Base-by-base conservation (phyloP, 352 stramenopile genomes). In the Phytophthora boehmeriae region DNA sequence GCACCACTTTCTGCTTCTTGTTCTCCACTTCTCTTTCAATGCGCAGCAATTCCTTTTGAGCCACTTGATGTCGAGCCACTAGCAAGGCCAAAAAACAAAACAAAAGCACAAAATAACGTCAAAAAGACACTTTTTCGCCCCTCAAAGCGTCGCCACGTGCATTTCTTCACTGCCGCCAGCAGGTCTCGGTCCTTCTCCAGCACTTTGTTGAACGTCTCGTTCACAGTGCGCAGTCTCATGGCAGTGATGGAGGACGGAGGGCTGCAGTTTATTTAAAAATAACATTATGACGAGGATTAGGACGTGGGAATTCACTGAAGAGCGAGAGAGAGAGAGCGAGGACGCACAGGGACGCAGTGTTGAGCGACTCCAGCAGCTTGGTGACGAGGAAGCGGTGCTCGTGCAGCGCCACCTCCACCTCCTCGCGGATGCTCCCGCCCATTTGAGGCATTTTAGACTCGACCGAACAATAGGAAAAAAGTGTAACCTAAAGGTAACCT, bases 381-480 rank as follows among this genome's bases (percentile, higher is more conserved):
- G 84, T 92, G 49, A 91, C 83, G 19, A 94, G 66, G 65, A 91
- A 94, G 47, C 85, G 83, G 71, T 94, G 85, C 71, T 92, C 85
- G 53, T 94, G 81, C 45, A 94, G 68, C 49, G 68, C 74, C 41
- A 91, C 70, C 60, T 90, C 80, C 39, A 90, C 81, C 45, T 90
- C 71, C 22, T 94, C 83, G 9, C 78, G 79, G 20, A 94, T 83
- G 68, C 79, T 89, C 68, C 28, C 53, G 14, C 58, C 57, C 51
- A 62, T 63, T 13, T 57, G 45, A 38, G 55, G 28, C 66, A 73
- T 43, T 56, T 44, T 44, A n/a, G 22, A 17, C 19, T 49, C n/a
- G 10, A 19, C 2, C 3, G 9, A 52, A 50, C 5, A 50, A 52
- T 39, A 39, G 25, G 25, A 30, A 30, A 30, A 30, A 6, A 19